Percentiles rank a stretch among this genome's conserved stretches.
phyloP scores from a whole-genome alignment of 2,329 filamentous ascomycete genomes.

The Sarocladium brachiariae region DNA sequence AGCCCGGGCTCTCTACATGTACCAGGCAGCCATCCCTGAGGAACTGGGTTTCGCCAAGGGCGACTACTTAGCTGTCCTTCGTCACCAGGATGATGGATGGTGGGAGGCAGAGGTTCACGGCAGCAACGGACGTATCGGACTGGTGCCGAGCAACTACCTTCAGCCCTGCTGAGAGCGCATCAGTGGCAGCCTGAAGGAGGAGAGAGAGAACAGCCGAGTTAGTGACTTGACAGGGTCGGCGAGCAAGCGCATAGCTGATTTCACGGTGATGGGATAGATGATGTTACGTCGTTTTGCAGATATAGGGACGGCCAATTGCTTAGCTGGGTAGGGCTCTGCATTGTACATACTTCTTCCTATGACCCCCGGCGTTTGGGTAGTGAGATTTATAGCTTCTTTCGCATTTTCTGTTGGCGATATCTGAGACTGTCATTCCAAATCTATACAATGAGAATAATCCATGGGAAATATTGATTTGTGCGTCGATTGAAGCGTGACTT shows the following conservation, averaged over 20 bases:
- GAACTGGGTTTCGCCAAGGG: conserved; percentile 90
- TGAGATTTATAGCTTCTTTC: background rate
- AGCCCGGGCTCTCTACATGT: conserved; percentile 94
- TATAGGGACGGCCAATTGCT: background rate
- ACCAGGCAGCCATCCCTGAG: conserved; percentile 89
- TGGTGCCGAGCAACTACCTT: conserved; percentile 64
- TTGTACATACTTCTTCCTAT: conserved; percentile 6
- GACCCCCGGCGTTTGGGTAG: conserved; percentile 6
- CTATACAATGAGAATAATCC: background rate
- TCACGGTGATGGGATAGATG: conserved; percentile 3
- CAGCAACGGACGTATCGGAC: conserved; percentile 49
- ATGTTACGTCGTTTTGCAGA: conserved; percentile 2
- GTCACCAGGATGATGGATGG: conserved; percentile 96
- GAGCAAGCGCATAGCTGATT: conserved; percentile 1
- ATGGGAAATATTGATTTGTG: background rate
- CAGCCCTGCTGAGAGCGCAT: conserved; percentile 39
- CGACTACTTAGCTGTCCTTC: conserved; percentile 79
- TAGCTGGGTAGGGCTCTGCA: background rate
- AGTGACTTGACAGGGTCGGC: background rate
- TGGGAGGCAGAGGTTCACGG: conserved; percentile 95
- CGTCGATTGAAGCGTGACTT: background rate
- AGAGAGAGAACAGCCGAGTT: background rate
- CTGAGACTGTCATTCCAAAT: background rate
- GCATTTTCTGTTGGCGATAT: background rate
- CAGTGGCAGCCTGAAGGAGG: background rate